Evolutionary conservation across 352 stramenopile species (phyloP).

Genomic region (Phytophthora sojae): DNA sequence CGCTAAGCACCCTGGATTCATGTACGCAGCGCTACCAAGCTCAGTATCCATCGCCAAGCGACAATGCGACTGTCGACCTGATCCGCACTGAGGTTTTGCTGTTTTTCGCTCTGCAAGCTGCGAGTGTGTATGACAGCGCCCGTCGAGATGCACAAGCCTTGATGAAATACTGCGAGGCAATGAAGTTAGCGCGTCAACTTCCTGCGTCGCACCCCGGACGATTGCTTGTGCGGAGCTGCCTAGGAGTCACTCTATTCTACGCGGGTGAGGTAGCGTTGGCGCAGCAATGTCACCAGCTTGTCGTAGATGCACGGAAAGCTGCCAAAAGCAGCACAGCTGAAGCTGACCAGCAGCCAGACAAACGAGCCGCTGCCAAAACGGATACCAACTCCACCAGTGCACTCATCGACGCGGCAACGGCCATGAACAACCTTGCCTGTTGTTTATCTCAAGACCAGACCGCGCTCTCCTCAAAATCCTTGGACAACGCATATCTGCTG

Average conservation of each 20-base stretch:
- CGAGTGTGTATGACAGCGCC: constrained; percentile 67
- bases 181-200: constrained; percentile 50
- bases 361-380: constrained; percentile 10
- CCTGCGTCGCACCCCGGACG: constrained; percentile 43
- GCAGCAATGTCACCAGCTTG: constrained; percentile 62
- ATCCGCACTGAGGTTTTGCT: constrained; percentile 48
- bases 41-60: constrained; percentile 7
- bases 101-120: constrained; percentile 60
- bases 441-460: constrained; percentile 67
- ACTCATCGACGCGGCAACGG: constrained; percentile 68
- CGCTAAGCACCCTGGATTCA: constrained; percentile 55
- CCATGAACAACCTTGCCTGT: constrained; percentile 81
- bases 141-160: constrained; percentile 58
- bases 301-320: constrained; percentile 48
- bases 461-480: constrained; percentile 26
- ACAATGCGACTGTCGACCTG: constrained; percentile 12
- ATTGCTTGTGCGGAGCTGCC: constrained; percentile 54
- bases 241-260: constrained; percentile 71
- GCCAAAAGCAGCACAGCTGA: constrained; percentile 25
- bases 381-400: neutral
- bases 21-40: constrained; percentile 49
- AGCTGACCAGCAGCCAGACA: constrained; percentile 10
- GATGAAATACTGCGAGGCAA: constrained; percentile 56
- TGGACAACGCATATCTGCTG: constrained; percentile 69
- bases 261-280: constrained; percentile 53